Evolutionary conservation across 2,329 filamentous ascomycete species (phyloP), one percentile per base, ranked within the genome.

Genomic region (Beauveria brongniartii): DNA sequence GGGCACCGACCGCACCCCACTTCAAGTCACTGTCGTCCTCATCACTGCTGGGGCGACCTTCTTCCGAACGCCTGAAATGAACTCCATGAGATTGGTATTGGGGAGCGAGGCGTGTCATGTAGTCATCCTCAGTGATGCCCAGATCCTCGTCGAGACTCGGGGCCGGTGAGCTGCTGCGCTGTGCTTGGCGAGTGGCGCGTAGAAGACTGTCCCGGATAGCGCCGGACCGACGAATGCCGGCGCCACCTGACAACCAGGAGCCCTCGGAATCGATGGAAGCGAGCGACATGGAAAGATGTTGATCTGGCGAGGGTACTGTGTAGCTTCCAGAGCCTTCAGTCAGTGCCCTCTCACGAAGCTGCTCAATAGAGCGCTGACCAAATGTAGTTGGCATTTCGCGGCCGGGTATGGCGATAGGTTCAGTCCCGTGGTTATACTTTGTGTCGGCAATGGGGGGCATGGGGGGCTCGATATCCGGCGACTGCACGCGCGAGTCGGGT

Each of bases 191-290:
- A 53, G 69, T 73, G 46, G 68, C 67, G 40, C 70, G 69, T 37
- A 68, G 64, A 48, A 72, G 71, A 68, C 72, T 78, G 63, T 72
- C 74, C 37, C 78, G 68, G 69, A 84, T 72, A 69, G 78, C 71
- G 61, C 78, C 69, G 65, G 79, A 78, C 34, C 74, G 73, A 65
- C 78, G 73, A 68, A 77, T 79, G 65, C 79, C 81, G 55, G 79
- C 73, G 61, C 87, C 86, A 18, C 93, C 92, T 3, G 92, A 94
- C 50, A 99, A 85, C 94, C 94, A 99, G 0, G 92, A 97, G 5
- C 84, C 94, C 76, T 99, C 94, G 0, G 92, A 97, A 70, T 97
- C 94, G 62, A 97, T 91, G 0, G 92, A 97, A 2, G 92, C 94
- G 20, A 97, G 80, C 0, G 93, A 97, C 72, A 92, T 88, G 34